Evolutionary conservation across 352 stramenopile species (phyloP), one percentile per base, ranked within the genome.

Genomic region (Globisporangium apiculatum): DNA sequence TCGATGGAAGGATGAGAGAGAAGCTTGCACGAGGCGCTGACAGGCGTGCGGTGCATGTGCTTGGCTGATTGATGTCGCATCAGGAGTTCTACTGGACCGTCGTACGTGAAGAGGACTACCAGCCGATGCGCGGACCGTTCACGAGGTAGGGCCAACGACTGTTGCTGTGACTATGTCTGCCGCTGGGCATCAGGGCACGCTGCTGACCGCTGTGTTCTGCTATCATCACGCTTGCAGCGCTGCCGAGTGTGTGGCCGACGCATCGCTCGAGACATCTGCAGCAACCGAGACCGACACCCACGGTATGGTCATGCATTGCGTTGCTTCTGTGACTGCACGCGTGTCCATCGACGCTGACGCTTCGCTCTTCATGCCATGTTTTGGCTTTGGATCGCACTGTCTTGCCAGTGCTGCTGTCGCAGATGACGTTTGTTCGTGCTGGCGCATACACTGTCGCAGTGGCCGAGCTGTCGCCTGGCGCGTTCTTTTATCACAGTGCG

Each of bases 401-500:
- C 37, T 51, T 58, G 37, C 4, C 24, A 72, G 64, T 56, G 18
- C 56, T 59, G 2, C 55, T 86, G 42, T 49, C 64, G 6, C 71
- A 40, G 42, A 63, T 81, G 47, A 70, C 69, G 41, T 73, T 83
- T 49, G 70, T 72, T 45, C 58, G 64, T n/a, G 66, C 72, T 12
- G 55, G 57, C 9, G 66, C 75, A 8, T 60, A 61, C 36, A 58
- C 89, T 18, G 50, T 91, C 50, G 69, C 72, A 0, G 65, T 89
- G 18, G 68, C 72, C 15, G 73, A 89, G 56, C 65, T 75, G 10
- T 52, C 69, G 12, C 57, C 72, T 35, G 72, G 71, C 31, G 51
- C 42, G 6, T 92, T 83, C 55, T 89, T 77, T 59, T 92, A 87
- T 50, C 68, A 68, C 55, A 83, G 77, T 87, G 60, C 15, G 58